A percentile compares a stretch with the other conserved stretches of the same genome.
These are phyloP conservation scores for Gracilaria domingensis DNA, from an alignment of 23 red algal genomes.

Conservation along the genomic window DNA sequence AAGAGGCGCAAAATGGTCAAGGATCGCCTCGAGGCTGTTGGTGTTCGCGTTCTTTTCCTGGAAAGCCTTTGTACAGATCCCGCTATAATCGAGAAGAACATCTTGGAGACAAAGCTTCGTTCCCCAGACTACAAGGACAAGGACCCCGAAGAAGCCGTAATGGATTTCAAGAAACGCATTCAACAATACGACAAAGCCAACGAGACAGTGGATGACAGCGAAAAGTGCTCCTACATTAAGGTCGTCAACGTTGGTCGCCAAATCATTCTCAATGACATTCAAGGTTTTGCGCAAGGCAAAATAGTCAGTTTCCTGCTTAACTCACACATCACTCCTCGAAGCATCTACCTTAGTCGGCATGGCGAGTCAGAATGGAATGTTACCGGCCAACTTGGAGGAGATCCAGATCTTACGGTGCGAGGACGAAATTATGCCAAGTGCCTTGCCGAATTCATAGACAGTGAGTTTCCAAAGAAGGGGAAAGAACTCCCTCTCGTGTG, in stretches of 20 bases:
- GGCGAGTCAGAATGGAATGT: slow-evolving; percentile 99
- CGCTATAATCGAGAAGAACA: slow-evolving; percentile 94
- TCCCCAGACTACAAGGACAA: slow-evolving; percentile 90
- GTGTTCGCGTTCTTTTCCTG: slow-evolving; percentile 96
- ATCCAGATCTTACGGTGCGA: slow-evolving; percentile 86
- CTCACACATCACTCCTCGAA: slow-evolving; percentile 88
- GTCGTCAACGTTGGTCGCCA: slow-evolving; percentile 90
- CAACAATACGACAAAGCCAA: slow-evolving; percentile 75
- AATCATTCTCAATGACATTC: slow-evolving; percentile 91
- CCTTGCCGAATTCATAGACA: slow-evolving; percentile 77
- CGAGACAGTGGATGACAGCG: slow-evolving; percentile 83
- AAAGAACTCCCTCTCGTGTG: slow-evolving; percentile 87
- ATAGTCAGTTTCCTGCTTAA: slow-evolving; percentile 96
- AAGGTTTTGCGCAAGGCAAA: slow-evolving; percentile 94
- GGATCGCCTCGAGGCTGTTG: slow-evolving; percentile 80
- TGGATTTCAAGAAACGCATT: slow-evolving; percentile 94
- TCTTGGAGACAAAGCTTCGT: slow-evolving; percentile 89
- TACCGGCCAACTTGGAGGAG: slow-evolving; percentile 94
- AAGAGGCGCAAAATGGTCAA: slow-evolving; percentile 81
- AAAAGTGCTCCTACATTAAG: slow-evolving; percentile 90
- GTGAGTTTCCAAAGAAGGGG: slow-evolving; percentile 78
- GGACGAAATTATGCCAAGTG: slow-evolving; percentile 80
- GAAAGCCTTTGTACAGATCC: slow-evolving; percentile 92
- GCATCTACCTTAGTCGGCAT: slow-evolving; percentile 95
- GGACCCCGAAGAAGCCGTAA: slow-evolving; percentile 87